A percentile compares a stretch with the other conserved stretches of the same genome.
phyloP scores from a whole-genome alignment of 768 basidiomycete genomes.

The Tephrocybe sp. region DNA sequence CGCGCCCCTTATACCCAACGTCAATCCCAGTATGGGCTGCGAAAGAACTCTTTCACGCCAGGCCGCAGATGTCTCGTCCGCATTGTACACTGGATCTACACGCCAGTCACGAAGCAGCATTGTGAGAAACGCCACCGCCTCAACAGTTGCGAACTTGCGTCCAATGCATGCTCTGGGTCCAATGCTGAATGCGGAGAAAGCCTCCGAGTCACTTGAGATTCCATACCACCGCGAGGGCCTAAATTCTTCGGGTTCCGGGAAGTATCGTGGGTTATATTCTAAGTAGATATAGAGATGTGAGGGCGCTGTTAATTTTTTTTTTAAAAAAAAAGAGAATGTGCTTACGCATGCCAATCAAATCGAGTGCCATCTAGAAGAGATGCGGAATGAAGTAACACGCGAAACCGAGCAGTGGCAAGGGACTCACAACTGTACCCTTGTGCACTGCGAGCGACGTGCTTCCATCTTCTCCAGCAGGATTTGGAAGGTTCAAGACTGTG shows the following conservation, averaged over 20 bases:
- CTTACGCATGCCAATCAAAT: constrained; percentile 51
- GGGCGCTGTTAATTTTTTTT: not conserved
- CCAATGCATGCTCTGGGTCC: constrained; percentile 55
- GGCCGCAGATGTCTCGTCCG: constrained; percentile 34
- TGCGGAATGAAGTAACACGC: not conserved
- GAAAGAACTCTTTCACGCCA: constrained; percentile 37
- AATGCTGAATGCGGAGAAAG: constrained; percentile 45
- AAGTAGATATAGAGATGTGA: not conserved
- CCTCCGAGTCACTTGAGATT: constrained; percentile 37
- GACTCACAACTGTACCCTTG: constrained; percentile 31
- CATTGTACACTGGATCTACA: constrained; percentile 40
- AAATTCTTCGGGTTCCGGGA: constrained; percentile 43
- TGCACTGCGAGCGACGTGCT: constrained; percentile 30
- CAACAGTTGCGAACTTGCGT: constrained; percentile 51
- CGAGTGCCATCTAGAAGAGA: constrained; percentile 34
- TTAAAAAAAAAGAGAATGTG: too few relatives aligned
- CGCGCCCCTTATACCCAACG: constrained; percentile 31
- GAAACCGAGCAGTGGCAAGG: not conserved
- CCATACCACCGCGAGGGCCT: constrained; percentile 52
- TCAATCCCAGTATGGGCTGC: constrained; percentile 32
- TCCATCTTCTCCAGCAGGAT: constrained; percentile 39
- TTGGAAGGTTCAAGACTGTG: constrained; percentile 39
- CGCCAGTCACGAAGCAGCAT: constrained; percentile 52
- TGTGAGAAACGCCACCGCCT: constrained; percentile 52
- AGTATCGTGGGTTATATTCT: constrained; percentile 54